Evolutionary conservation across 129 eudicot genomes (phyloP), one percentile per base, ranked within the genome.

Genomic region (Sambucus nigra): DNA sequence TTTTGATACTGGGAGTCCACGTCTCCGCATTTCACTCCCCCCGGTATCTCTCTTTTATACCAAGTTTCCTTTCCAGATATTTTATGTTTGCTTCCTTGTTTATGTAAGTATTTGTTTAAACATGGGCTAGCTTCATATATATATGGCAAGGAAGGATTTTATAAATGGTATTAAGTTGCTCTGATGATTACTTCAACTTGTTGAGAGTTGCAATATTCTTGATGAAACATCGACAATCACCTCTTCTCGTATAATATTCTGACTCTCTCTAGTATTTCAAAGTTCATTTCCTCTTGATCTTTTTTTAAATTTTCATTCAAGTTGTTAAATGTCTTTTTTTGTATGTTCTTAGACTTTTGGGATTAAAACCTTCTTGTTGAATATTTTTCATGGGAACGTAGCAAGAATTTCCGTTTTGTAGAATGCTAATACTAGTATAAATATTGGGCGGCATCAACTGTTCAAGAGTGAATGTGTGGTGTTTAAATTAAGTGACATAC

Each of bases 101-200:
- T 47, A 47, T n/a, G 18, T 24, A 21, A 22, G 27, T 25, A 17
- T 12, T 5, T 25, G 12, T 7, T 2, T 35, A 7, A 35, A 35
- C 8, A 35, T 12, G 42, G 3, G 42, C 8, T 3, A 31, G 38
- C 38, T 31, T 31, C 38, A 31, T 31, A 31, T 31, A 31, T 35
- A 7, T 15, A 35, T 35, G 13, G 4, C 13, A 35, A 35, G 8
- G 35, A 8, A 29, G 42, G 42, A 35, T 7, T 35, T 8, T 19
- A 41, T 58, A 25, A 24, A 39, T 19, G 25, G 4, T 41, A n/a
- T 20, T 20, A 17, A 47, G 57, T 66, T 66, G 63, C 71, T 25
- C n/a, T 65, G 63, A 66, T 57, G 59, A 57, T 12, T 42, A 26
- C 49, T 62, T 0, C 13, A 17, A 31, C 27, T 22, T 57, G 2